These are phyloP conservation scores for Ramichloridium luteum DNA, from an alignment of 2,329 filamentous ascomycete genomes.

Conservation along the genomic window DNA sequence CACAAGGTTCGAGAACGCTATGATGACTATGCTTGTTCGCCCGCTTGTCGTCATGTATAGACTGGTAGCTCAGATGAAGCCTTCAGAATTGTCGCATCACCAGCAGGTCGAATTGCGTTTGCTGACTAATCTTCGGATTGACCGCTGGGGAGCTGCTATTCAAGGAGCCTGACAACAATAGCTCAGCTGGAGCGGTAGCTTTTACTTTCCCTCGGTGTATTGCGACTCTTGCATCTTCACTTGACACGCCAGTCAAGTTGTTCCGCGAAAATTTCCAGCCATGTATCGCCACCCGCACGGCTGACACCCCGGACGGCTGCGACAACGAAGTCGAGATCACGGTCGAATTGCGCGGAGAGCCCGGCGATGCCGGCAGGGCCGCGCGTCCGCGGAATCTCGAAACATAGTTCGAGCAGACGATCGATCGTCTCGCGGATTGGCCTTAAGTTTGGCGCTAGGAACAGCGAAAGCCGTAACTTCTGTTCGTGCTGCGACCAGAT, in stretches of 20 bases:
- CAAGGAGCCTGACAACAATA: too few species aligned
- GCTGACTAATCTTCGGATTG: too few species aligned
- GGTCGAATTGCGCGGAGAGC: conserved; percentile 49
- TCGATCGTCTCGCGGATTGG: conserved; percentile 62
- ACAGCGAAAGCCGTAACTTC: conserved; percentile 52
- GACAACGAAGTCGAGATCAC: conserved; percentile 55
- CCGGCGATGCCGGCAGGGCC: conserved; percentile 44
- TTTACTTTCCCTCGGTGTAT: too few species aligned
- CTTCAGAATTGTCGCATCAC: too few species aligned
- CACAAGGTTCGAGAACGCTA: too few species aligned
- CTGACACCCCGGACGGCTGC: conserved; percentile 64
- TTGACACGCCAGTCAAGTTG: conserved; percentile 58
- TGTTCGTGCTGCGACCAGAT: conserved; percentile 54
- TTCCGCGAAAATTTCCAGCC: conserved; percentile 74
- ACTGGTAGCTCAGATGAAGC: too few species aligned
- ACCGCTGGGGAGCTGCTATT: too few species aligned
- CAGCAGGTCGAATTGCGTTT: too few species aligned
- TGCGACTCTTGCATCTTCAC: too few species aligned
- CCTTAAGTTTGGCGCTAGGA: conserved; percentile 55
- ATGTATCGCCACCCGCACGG: conserved; percentile 56
- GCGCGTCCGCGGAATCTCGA: conserved; percentile 26
- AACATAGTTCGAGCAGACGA: conserved; percentile 62
- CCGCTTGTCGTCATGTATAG: too few species aligned
- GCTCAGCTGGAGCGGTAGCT: too few species aligned
- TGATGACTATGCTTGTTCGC: too few species aligned